Conservation (phyloP, 129 eudicot genomes). For the Helianthus annuus region HanXRQr2.0-SUNRISE NC_035448.2:73439381-73439880, state of each 20-base stretch:
- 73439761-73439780: constrained; percentile 6
- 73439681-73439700: background rate
- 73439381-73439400: too few relatives aligned
- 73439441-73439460: too few relatives aligned
- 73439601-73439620: constrained; percentile 3
- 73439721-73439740: background rate
- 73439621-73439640: background rate
- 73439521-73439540: too few relatives aligned
- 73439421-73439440: too few relatives aligned
- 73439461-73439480: background rate
- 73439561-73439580: too few relatives aligned
- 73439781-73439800: background rate
- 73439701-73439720: background rate
- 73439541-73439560: background rate
- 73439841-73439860: constrained; percentile 92
- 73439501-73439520: too few relatives aligned
- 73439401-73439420: too few relatives aligned
- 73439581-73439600: background rate
- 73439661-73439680: background rate
- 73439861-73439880: constrained; percentile 96
- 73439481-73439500: background rate
- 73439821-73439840: constrained; percentile 99
- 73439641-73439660: constrained; percentile 1
- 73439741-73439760: background rate
- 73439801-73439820: constrained; percentile 54